Evolutionary conservation across 495 filamentous ascomycete species (phyloP), one percentile per base, ranked within the genome.

Genomic region (Xylaria longipes): DNA sequence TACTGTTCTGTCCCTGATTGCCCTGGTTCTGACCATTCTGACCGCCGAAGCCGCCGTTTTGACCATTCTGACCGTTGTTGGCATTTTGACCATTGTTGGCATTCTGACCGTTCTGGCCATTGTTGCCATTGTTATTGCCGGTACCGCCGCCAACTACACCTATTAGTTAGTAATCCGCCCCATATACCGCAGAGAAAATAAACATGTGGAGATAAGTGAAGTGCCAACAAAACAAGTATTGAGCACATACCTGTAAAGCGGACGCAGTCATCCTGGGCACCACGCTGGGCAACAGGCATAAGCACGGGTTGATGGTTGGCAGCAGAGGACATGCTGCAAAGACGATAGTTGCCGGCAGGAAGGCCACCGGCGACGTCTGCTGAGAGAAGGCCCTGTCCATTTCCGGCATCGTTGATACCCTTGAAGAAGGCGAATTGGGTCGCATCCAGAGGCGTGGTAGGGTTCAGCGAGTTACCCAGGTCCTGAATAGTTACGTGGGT

Each of bases 251-350:
- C 77, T 35, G 84, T 86, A 78, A 93, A 93, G 76, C 89, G 89
- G 58, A 83, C 84, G 79, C 91, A 94, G 75, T 94, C 91, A 74
- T 94, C 91, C 74, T 92, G 88, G 39, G 89, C 81, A 76, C 91
- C 91, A 79, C 91, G 89, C 80, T 92, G 91, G 65, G 91, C 91
- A 58, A 93, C 89, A 52, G 91, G 91, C 91, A 93, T 93, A 41
- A 92, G 77, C 15, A 93, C 91, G 62, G 91, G 91, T 80, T 93
- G 91, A 81, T 93, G 91, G 81, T 92, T 93, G 69, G 85, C 84
- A n/a, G 91, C 82, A 54, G 86, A 82, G 43, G 86, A 85, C 87
- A 93, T 89, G 71, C 91, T 91, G 84, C 91, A 93, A 41, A 92
- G 86, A 74, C 91, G 89, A 80, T 92, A 93, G 82, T 87, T 86